Percentiles rank a stretch among this genome's conserved stretches.
phyloP scores from a whole-genome alignment of 352 stramenopile genomes.

The Phytophthora ramorum region DNA sequence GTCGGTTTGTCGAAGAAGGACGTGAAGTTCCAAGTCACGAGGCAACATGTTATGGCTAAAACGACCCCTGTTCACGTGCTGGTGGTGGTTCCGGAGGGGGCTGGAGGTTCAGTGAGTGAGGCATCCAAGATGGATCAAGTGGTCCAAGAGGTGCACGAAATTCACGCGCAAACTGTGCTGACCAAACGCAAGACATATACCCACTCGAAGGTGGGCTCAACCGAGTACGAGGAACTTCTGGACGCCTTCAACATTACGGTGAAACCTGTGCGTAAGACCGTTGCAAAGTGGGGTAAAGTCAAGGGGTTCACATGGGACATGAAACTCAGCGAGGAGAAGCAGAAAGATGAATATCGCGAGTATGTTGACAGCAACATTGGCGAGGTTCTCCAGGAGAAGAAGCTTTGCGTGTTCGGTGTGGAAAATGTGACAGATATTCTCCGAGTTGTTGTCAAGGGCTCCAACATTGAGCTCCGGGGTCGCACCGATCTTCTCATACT shows the following conservation, averaged over 20 bases:
- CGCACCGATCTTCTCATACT: slow-evolving; percentile 54
- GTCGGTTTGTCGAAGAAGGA: too few species aligned
- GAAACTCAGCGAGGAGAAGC: slow-evolving; percentile 41
- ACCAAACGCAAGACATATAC: slow-evolving; percentile 36
- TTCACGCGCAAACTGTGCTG: slow-evolving; percentile 23
- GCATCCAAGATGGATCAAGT: slow-evolving; percentile 3
- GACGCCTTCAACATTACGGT: slow-evolving; percentile 34
- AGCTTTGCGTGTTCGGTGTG: slow-evolving; percentile 48
- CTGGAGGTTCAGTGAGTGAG: too few species aligned
- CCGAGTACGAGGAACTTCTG: slow-evolving; percentile 32
- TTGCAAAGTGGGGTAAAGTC: slow-evolving; percentile 21
- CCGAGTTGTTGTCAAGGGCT: slow-evolving; percentile 33
- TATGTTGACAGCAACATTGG: slow-evolving; percentile 52
- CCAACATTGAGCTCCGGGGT: slow-evolving; percentile 42
- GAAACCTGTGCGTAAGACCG: slow-evolving; percentile 6
- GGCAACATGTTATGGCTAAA: too few species aligned
- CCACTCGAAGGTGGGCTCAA: slow-evolving; percentile 35
- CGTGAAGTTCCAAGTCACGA: too few species aligned
- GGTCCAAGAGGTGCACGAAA: slow-evolving; percentile 1
- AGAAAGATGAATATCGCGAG: slow-evolving; percentile 33
- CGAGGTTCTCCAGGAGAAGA: slow-evolving; percentile 34
- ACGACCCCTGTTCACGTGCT: too few species aligned
- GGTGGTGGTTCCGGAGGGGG: too few species aligned
- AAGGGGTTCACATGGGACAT: slow-evolving; percentile 18
- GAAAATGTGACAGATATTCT: slow-evolving; percentile 42